phyloP scores from a whole-genome alignment of 2,329 filamentous ascomycete species.

The Fusarium keratoplasticum region DNA sequence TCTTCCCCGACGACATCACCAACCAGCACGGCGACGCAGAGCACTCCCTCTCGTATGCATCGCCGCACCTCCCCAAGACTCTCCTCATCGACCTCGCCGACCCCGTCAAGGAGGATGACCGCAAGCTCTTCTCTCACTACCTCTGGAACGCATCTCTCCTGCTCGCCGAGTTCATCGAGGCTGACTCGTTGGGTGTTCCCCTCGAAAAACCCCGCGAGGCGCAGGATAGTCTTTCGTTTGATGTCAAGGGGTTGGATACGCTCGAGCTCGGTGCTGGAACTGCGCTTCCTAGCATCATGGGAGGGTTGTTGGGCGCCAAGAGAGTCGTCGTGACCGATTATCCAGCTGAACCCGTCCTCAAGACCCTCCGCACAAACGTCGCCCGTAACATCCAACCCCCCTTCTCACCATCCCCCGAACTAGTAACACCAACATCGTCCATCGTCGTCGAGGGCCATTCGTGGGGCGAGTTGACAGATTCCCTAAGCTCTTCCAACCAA shows the following conservation, averaged over 20 bases:
- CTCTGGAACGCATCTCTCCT: constrained; percentile 76
- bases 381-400: constrained; percentile 58
- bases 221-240: constrained; percentile 48
- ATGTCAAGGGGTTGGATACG: constrained; percentile 63
- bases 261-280: constrained; percentile 78
- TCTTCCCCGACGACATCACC: constrained; percentile 76
- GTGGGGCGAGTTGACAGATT: constrained; percentile 67
- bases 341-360: constrained; percentile 69
- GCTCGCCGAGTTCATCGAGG: constrained; percentile 67
- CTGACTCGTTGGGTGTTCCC: constrained; percentile 52
- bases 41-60: constrained; percentile 69
- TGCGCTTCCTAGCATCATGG: constrained; percentile 64
- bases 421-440: constrained; percentile 18
- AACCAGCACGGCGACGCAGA: constrained; percentile 74
- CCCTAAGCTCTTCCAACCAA: constrained; percentile 45
- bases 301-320: constrained; percentile 58
- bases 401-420: constrained; percentile 47
- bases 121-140: constrained; percentile 76
- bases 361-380: constrained; percentile 69
- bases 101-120: constrained; percentile 63
- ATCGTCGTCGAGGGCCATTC: constrained; percentile 68
- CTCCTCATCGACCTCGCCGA: constrained; percentile 60
- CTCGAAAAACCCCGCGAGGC: constrained; percentile 29
- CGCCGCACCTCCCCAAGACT: constrained; percentile 59
- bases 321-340: constrained; percentile 75